Conservation (phyloP, 176 grass and related monocot species). For the Saccharum spontaneum region DNA sequence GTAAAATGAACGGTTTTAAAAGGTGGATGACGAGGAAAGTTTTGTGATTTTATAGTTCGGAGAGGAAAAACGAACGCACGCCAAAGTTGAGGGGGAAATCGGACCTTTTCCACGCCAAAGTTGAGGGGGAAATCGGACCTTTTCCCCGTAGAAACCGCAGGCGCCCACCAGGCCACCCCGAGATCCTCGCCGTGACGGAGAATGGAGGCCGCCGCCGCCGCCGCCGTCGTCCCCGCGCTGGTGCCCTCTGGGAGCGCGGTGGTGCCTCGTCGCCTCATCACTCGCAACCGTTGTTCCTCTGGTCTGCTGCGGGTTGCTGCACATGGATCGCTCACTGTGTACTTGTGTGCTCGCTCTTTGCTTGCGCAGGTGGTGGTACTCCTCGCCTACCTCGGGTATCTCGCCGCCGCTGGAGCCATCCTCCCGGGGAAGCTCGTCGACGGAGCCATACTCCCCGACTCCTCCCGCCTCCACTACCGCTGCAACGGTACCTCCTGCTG, state of each 20-base stretch:
- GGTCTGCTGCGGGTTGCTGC: neutral
- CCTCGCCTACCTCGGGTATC: constrained; percentile 63
- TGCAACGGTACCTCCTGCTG: constrained; percentile 65
- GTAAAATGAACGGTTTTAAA: too few relatives aligned
- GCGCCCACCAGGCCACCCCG: neutral
- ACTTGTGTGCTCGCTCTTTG: neutral
- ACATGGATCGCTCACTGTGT: neutral
- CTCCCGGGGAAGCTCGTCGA: constrained; percentile 82
- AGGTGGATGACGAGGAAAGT: too few relatives aligned
- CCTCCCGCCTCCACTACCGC: constrained; percentile 84
- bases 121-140: too few relatives aligned
- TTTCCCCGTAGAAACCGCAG: neutral
- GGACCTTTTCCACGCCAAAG: too few relatives aligned
- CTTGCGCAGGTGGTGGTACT: constrained; percentile 63
- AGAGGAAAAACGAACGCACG: too few relatives aligned
- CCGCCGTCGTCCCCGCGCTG: constrained; percentile 33
- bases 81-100: too few relatives aligned
- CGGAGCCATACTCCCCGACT: constrained; percentile 71
- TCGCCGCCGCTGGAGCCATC: constrained; percentile 62
- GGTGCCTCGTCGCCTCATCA: neutral
- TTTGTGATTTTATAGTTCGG: too few relatives aligned
- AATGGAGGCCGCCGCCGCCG: constrained; percentile 25
- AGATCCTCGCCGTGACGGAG: constrained; percentile 25
- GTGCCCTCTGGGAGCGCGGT: constrained; percentile 60
- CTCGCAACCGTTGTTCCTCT: neutral